These are phyloP conservation scores for Phytophthora pluvialis DNA, from an alignment of 352 stramenopile species.

Conservation along the genomic window DNA sequence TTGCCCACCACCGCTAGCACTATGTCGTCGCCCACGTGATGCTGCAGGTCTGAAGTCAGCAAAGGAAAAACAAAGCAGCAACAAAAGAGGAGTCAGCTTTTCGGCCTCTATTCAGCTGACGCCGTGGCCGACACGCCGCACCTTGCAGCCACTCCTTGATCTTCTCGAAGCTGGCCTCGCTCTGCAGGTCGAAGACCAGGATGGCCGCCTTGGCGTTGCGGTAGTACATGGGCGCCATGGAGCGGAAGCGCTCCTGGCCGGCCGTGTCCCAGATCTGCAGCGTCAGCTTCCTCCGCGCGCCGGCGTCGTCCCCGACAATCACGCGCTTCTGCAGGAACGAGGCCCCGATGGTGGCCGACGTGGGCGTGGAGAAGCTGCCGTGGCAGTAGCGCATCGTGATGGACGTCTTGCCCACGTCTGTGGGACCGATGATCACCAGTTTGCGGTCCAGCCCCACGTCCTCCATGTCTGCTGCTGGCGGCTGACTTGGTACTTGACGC, in stretches of 20 bases:
- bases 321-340: conserved; percentile 90
- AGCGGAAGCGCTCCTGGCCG: conserved; percentile 70
- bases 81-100: neutral
- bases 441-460: conserved; percentile 89
- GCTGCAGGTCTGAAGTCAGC: conserved; percentile 60
- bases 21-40: conserved; percentile 83
- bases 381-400: conserved; percentile 91
- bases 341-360: conserved; percentile 84
- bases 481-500: conserved; percentile 8
- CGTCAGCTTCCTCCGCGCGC: conserved; percentile 77
- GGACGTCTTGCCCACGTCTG: conserved; percentile 90
- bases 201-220: conserved; percentile 89
- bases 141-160: conserved; percentile 88
- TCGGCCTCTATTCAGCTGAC: neutral
- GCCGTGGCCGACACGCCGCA: conserved; percentile 10
- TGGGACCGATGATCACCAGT: conserved; percentile 89
- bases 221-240: conserved; percentile 93
- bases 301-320: conserved; percentile 58
- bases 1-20: conserved; percentile 86
- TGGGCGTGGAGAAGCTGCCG: conserved; percentile 84
- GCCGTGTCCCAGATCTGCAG: conserved; percentile 88
- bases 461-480: conserved; percentile 54
- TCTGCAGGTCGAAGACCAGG: conserved; percentile 86
- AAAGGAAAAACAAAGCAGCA: neutral
- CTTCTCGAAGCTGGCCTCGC: conserved; percentile 82